Conservation (phyloP, 2,329 filamentous ascomycete genomes). For the Ceratocystis cubensis region DNA sequence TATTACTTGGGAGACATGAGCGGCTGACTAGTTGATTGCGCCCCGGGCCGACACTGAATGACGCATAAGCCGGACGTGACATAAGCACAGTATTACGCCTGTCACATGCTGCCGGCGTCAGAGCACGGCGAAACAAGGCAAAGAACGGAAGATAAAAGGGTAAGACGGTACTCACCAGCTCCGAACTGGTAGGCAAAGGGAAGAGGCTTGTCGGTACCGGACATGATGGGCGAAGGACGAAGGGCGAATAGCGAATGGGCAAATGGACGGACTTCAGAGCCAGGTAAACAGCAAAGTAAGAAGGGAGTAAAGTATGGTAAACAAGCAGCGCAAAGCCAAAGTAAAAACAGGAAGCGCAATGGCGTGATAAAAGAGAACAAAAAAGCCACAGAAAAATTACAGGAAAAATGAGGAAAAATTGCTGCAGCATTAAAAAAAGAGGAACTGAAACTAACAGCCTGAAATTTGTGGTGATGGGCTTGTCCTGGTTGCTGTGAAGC, state of each 20-base stretch:
- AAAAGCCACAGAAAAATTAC: slow-evolving; percentile 5
- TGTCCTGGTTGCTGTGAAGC: background rate
- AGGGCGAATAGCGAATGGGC: slow-evolving; percentile 17
- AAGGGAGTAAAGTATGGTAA: slow-evolving; percentile 6
- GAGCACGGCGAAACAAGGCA: background rate
- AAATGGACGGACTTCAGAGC: background rate
- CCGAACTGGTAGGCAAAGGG: slow-evolving; percentile 92
- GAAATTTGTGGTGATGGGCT: slow-evolving; percentile 16
- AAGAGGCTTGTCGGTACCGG: slow-evolving; percentile 55
- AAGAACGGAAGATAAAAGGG: background rate
- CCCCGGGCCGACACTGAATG: background rate
- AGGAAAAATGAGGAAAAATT: background rate
- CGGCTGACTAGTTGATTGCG: background rate
- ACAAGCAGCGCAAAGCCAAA: slow-evolving; percentile 4
- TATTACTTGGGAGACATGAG: background rate
- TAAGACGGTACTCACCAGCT: slow-evolving; percentile 47
- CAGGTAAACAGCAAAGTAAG: background rate
- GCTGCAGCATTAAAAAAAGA: slow-evolving; percentile 5
- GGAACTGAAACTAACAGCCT: slow-evolving; percentile 10
- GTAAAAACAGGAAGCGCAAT: background rate
- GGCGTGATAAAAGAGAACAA: background rate
- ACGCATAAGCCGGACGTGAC: background rate
- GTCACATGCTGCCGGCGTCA: slow-evolving; percentile 6
- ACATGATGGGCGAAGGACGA: slow-evolving; percentile 40
- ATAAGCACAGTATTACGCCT: background rate